Evolutionary conservation across 1,284 basidiomycete genomes (phyloP).

Genomic region (Cryptococcus floricola): DNA sequence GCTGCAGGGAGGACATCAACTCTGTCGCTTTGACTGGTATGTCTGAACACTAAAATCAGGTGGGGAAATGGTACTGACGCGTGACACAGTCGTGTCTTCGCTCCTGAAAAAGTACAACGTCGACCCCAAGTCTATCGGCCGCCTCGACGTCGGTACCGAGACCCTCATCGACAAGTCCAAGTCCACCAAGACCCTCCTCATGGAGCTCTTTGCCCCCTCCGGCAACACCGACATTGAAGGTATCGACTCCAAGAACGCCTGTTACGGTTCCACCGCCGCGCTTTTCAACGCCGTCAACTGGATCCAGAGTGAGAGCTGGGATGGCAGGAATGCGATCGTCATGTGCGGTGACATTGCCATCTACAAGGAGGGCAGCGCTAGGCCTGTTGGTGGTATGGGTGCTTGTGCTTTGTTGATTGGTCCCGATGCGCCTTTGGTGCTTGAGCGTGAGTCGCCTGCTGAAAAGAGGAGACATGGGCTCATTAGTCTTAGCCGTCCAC

Average conservation of each 20-base stretch:
- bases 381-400: conserved; percentile 95
- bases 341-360: conserved; percentile 97
- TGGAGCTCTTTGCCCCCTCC: conserved; percentile 89
- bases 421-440: conserved; percentile 87
- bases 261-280: conserved; percentile 97
- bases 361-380: conserved; percentile 91
- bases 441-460: conserved; percentile 72
- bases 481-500: conserved; percentile 71
- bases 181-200: conserved; percentile 95
- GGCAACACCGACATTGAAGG: conserved; percentile 98
- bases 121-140: conserved; percentile 92
- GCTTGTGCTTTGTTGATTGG: conserved; percentile 93
- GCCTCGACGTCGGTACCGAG: conserved; percentile 96
- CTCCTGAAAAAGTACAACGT: conserved; percentile 93
- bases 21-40: conserved; percentile 90
- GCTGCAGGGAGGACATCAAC: conserved; percentile 82
- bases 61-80: conserved; percentile 16
- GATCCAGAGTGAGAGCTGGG: conserved; percentile 96
- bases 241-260: conserved; percentile 98
- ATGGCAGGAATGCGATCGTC: conserved; percentile 95
- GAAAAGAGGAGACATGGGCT: background rate
- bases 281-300: conserved; percentile 97
- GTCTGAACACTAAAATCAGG: background rate
- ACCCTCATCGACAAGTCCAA: conserved; percentile 99
- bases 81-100: conserved; percentile 65